Percentiles rank a stretch among this genome's conserved stretches.
These are phyloP conservation scores for Saprolegnia parasitica DNA, from an alignment of 352 stramenopile species.

Conservation along the genomic window DNA sequence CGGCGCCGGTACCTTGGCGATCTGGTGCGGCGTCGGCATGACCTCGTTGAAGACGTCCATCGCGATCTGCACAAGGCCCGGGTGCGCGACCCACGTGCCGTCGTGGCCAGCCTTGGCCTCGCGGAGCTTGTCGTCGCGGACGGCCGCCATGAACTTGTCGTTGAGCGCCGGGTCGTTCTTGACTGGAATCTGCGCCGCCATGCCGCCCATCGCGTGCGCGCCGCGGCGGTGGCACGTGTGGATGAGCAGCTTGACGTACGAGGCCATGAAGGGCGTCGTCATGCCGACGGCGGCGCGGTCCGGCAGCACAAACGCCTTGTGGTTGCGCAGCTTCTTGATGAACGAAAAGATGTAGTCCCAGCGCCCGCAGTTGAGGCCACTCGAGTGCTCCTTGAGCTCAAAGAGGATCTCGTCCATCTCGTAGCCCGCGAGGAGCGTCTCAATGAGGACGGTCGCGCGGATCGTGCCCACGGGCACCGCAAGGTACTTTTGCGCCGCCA, in stretches of 20 bases:
- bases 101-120: constrained; percentile 92
- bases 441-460: constrained; percentile 92
- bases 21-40: constrained; percentile 92
- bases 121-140: constrained; percentile 88
- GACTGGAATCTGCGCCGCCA: constrained; percentile 95
- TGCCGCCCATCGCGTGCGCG: constrained; percentile 95
- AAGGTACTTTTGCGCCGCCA: constrained; percentile 88
- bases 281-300: constrained; percentile 91
- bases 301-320: constrained; percentile 88
- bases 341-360: constrained; percentile 98
- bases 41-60: constrained; percentile 92
- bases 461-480: constrained; percentile 89
- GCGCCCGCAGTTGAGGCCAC: constrained; percentile 95
- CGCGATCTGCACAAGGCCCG: constrained; percentile 90
- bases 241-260: constrained; percentile 94
- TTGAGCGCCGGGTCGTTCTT: constrained; percentile 89
- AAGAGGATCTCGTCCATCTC: constrained; percentile 97
- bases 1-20: constrained; percentile 53
- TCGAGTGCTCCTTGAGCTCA: constrained; percentile 92
- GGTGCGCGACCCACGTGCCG: constrained; percentile 95
- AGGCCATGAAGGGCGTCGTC: constrained; percentile 92
- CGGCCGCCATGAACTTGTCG: constrained; percentile 83
- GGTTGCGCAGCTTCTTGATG: constrained; percentile 94
- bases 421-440: constrained; percentile 96
- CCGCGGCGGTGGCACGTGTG: constrained; percentile 93